Conservation (phyloP, 306 rosid species). For the Argentina anserina region DNA sequence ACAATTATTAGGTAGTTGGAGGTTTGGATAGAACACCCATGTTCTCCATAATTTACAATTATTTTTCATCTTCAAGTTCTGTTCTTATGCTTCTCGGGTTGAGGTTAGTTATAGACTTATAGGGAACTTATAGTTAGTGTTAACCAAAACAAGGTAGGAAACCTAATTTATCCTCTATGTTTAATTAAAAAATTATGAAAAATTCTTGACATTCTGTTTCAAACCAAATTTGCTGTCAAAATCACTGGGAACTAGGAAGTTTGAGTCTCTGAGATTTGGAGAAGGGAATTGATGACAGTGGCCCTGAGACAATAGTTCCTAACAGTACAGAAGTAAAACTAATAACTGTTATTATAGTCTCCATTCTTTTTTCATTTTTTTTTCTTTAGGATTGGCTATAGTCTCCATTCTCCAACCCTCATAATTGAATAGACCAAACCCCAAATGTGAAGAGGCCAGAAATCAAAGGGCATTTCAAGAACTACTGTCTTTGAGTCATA, state of each 20-base stretch:
- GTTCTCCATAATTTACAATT: background rate
- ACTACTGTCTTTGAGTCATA: background rate
- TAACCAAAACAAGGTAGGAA: no score
- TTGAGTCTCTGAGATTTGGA: background rate
- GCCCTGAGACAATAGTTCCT: background rate
- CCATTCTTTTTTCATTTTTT: no score
- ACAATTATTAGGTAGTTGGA: background rate
- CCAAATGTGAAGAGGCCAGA: slow-evolving; percentile 7
- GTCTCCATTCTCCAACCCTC: no score
- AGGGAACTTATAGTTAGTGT: no score
- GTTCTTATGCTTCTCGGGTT: no score
- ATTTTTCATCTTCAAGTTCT: background rate
- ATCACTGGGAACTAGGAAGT: background rate
- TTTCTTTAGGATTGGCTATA: no score
- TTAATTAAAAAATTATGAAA: no score
- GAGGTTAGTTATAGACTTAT: no score
- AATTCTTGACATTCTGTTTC: background rate
- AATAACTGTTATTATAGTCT: background rate
- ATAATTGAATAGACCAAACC: background rate
- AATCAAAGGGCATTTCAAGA: background rate
- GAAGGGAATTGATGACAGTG: background rate
- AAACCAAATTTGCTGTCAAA: background rate
- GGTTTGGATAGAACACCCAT: background rate
- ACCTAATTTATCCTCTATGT: no score
- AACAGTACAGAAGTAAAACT: background rate